Evolutionary conservation across 2,329 filamentous ascomycete species (phyloP).

Genomic region (Phialemonium atrogriseum): DNA sequence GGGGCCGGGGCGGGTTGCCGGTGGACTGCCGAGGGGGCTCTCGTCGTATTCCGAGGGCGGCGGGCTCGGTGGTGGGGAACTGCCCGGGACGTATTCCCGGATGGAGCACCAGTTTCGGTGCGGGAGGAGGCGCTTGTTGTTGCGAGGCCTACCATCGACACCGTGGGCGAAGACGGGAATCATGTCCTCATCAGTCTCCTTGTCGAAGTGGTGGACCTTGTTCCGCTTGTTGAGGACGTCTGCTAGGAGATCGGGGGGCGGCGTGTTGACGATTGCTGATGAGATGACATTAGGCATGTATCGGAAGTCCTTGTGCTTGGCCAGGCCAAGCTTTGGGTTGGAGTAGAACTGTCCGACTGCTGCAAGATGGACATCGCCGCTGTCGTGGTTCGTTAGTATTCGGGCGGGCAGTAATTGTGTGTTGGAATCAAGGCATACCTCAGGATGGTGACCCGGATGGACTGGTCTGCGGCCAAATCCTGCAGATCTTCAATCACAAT

Average conservation of each 20-base stretch:
- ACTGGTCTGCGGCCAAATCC: slow-evolving; percentile 87
- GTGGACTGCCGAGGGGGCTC: slow-evolving; percentile 28
- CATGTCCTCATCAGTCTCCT: slow-evolving; percentile 87
- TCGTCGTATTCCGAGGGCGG: slow-evolving; percentile 38
- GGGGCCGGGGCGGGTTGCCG: slow-evolving; percentile 32
- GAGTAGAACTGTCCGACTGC: slow-evolving; percentile 94
- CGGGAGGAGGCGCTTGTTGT: slow-evolving; percentile 83
- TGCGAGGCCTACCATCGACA: slow-evolving; percentile 80
- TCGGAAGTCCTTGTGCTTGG: slow-evolving; percentile 85
- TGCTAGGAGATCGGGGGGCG: slow-evolving; percentile 78
- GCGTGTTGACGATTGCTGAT: slow-evolving; percentile 88
- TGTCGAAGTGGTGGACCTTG: slow-evolving; percentile 65
- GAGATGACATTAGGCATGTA: slow-evolving; percentile 97
- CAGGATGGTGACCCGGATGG: slow-evolving; percentile 82
- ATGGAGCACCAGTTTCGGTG: slow-evolving; percentile 96
- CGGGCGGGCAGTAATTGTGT: background rate
- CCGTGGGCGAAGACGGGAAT: slow-evolving; percentile 87
- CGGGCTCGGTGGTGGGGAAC: slow-evolving; percentile 64
- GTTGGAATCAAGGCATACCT: slow-evolving; percentile 42
- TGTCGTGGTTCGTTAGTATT: no score
- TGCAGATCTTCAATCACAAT: slow-evolving; percentile 86
- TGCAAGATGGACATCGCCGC: slow-evolving; percentile 88
- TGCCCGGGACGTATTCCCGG: slow-evolving; percentile 70
- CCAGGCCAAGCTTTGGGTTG: slow-evolving; percentile 67
- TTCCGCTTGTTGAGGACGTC: slow-evolving; percentile 92